Evolutionary conservation across 768 basidiomycete species (phyloP).

Genomic region (Russula virescens): DNA sequence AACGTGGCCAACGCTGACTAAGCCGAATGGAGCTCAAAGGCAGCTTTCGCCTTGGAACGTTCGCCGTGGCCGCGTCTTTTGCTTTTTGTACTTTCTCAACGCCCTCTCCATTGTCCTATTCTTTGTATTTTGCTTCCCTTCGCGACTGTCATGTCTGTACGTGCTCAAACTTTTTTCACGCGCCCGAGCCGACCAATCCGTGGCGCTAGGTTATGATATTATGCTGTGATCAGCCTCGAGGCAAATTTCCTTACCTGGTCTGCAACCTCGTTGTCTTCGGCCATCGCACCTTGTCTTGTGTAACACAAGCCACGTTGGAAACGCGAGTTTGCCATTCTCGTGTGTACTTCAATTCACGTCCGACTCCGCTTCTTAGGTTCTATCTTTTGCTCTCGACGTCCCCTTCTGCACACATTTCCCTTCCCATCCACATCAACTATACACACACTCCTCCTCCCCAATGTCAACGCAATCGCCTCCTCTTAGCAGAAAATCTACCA

Average conservation of each 20-base stretch:
- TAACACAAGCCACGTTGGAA: constrained; percentile 26
- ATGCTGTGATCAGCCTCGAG: constrained; percentile 27
- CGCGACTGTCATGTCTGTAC: not conserved
- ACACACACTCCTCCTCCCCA: constrained; percentile 5
- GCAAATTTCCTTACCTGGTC: constrained; percentile 24
- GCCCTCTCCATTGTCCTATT: not conserved
- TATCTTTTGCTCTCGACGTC: constrained; percentile 20
- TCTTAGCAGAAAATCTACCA: constrained; percentile 18
- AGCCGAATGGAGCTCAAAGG: not conserved
- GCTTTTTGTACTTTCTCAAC: not conserved
- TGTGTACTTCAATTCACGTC: constrained; percentile 23
- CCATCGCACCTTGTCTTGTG: constrained; percentile 22
- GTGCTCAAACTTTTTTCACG: not conserved
- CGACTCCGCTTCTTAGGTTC: constrained; percentile 18
- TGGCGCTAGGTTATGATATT: constrained; percentile 19
- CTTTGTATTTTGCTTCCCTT: not conserved
- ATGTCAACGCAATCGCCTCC: constrained; percentile 26
- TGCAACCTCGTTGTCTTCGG: constrained; percentile 24
- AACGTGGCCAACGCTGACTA: constrained; percentile 5
- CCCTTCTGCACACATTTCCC: not conserved
- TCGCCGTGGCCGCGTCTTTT: not conserved
- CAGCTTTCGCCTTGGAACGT: not conserved
- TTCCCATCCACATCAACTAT: not conserved
- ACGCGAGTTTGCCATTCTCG: constrained; percentile 24
- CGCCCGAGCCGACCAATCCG: constrained; percentile 9